Conservation (phyloP, 2,329 filamentous ascomycete genomes). For the Pseudogymnoascus sp. region DNA sequence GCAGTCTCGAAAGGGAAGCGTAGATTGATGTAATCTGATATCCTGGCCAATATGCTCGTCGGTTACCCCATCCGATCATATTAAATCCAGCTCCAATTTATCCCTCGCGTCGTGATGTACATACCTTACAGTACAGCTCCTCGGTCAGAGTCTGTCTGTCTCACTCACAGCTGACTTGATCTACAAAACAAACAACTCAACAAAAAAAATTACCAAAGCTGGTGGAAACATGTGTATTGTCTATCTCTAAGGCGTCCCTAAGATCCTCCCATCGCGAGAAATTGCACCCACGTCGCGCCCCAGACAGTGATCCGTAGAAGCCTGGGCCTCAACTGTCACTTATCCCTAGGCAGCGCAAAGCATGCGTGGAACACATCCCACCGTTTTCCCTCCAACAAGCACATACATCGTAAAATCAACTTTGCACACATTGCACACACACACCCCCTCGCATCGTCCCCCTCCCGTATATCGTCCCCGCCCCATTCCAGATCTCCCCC, state of each 20-base stretch:
- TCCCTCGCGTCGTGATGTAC: slow-evolving; percentile 1
- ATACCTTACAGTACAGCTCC: neutral
- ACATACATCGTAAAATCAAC: slow-evolving; percentile 9
- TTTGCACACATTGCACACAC: slow-evolving; percentile 6
- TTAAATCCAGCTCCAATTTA: slow-evolving; percentile 1
- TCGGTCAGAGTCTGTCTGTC: neutral
- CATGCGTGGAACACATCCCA: neutral
- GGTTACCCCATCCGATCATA: slow-evolving; percentile 6
- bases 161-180: neutral
- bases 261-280: slow-evolving; percentile 1
- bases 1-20: neutral
- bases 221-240: slow-evolving; percentile 1
- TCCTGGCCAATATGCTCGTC: neutral
- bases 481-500: neutral
- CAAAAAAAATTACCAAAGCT: neutral
- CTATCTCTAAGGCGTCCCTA: neutral
- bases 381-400: slow-evolving; percentile 7
- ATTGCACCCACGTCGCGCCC: neutral
- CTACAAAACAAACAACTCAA: neutral
- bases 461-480: neutral
- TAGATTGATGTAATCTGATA: neutral
- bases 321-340: neutral
- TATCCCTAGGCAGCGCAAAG: neutral
- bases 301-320: neutral
- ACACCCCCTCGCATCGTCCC: neutral